Evolutionary conservation across 1,284 basidiomycete genomes (phyloP), one percentile per base, ranked within the genome.

Genomic region (Sparassis latifolia): DNA sequence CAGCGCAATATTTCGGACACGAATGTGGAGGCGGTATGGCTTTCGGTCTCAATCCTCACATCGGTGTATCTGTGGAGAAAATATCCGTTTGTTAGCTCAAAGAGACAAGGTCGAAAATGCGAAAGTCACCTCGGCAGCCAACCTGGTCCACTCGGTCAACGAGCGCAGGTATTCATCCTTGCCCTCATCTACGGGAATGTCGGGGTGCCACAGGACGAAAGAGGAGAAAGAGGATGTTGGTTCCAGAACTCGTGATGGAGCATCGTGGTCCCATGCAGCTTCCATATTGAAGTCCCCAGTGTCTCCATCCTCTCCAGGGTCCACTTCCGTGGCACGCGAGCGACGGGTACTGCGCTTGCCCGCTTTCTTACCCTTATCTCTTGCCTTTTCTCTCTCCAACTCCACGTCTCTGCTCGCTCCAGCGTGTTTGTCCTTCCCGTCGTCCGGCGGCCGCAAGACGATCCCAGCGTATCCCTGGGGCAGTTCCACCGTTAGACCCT

Each of bases 201-300:
- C 89, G 2, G 85, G 76, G 55, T 82, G 75, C 88, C 88, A 91
- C 10, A 91, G 61, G 28, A 77, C 73, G 57, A 90, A 79, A 1
- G 76, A 77, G 3, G 72, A 67, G 61, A 91, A 91, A 33, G 69
- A 73, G 0, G 75, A 74, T 2, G 66, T 66, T 2, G 82, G 76
- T 27, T 65, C 57, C 48, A 86, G 66, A 12, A 58, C 66, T 46
- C 70, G 72, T 27, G 62, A 60, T 4, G 63, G 57, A n/a, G 56
- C 60, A 10, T 62, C 55, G 39, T 58, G 52, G 28, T 67, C 67
- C 31, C 62, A 46, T 30, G 44, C 54, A 48, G n/a, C 42, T 38
- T 27, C 39, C 40, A 45, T 45, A 42, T 33, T 57, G 5, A 50
- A 51, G 12, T 44, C 54, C 39, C 50, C 51, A 42, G 54, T 45